Evolutionary conservation across 495 filamentous ascomycete species (phyloP).

Genomic region (Trichoderma orchidacearum): DNA sequence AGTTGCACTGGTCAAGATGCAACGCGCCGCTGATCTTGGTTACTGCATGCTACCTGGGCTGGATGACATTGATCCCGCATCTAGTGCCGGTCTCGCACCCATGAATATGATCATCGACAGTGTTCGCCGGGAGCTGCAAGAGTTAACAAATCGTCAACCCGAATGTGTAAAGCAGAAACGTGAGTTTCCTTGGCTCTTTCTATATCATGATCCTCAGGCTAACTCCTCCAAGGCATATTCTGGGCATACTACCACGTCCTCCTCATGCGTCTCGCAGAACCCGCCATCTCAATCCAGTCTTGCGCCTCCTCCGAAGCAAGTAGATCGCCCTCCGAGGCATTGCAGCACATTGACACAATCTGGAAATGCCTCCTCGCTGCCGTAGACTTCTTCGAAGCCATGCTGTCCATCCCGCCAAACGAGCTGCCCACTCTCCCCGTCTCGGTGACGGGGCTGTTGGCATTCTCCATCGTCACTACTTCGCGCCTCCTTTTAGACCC

Average conservation of each 20-base stretch:
- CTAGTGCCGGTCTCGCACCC: constrained; percentile 2
- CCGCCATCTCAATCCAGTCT: constrained; percentile 8
- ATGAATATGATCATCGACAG: constrained; percentile 9
- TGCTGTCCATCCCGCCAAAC: constrained; percentile 4
- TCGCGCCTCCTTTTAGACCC: constrained; percentile 7
- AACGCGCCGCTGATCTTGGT: constrained; percentile 6
- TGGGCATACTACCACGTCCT: constrained; percentile 4
- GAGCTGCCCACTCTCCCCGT: constrained; percentile 7
- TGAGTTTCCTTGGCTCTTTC: not conserved
- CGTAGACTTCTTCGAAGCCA: constrained; percentile 6
- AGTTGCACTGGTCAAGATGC: constrained; percentile 8
- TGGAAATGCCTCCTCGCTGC: constrained; percentile 9
- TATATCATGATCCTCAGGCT: not conserved
- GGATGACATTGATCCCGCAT: constrained; percentile 4
- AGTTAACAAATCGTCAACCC: not conserved
- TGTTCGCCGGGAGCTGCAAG: constrained; percentile 8
- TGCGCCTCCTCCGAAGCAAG: not conserved
- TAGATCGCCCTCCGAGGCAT: not conserved
- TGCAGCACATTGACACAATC: constrained; percentile 7
- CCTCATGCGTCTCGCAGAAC: constrained; percentile 12
- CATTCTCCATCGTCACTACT: constrained; percentile 10
- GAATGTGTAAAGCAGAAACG: constrained; percentile 3
- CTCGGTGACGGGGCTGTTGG: constrained; percentile 2
- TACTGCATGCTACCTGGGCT: constrained; percentile 5
- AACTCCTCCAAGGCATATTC: constrained; percentile 5